These are phyloP conservation scores for Hepatocystis sp. DNA, from an alignment of 169 alveolate species.

Conservation along the genomic window DNA sequence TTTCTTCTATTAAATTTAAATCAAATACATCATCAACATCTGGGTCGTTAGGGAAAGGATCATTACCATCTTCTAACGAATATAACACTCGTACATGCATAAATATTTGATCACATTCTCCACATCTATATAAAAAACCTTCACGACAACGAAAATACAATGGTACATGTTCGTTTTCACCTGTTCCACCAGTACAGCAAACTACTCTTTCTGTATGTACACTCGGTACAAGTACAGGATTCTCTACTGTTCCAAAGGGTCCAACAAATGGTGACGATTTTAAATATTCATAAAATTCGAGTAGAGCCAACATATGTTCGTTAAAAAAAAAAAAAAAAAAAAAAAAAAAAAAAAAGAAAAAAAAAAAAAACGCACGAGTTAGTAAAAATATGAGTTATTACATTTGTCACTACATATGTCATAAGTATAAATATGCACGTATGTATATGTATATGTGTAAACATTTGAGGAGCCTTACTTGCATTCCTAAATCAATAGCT, in stretches of 20 bases:
- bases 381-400: not conserved
- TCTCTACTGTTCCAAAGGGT: conserved; percentile 92
- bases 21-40: conserved; percentile 92
- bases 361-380: not conserved
- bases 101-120: conserved; percentile 94
- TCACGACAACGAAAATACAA: conserved; percentile 90
- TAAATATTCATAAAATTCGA: conserved; percentile 91
- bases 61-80: conserved; percentile 89
- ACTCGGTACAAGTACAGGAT: conserved; percentile 91
- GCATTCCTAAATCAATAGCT: conserved; percentile 91
- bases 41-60: conserved; percentile 90
- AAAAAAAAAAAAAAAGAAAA: not conserved
- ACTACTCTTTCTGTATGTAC: conserved; percentile 89
- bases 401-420: not conserved
- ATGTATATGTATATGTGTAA: not conserved
- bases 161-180: conserved; percentile 92
- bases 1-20: conserved; percentile 86
- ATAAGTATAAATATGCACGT: not conserved
- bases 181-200: conserved; percentile 93
- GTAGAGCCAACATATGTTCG: conserved; percentile 90
- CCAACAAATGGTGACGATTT: conserved; percentile 92
- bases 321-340: conserved; percentile 17
- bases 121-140: conserved; percentile 93
- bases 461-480: conserved; percentile 16
- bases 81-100: conserved; percentile 91